These are phyloP conservation scores for Pilasporangium apinafurcum DNA, from an alignment of 352 stramenopile genomes.

Conservation along the genomic window DNA sequence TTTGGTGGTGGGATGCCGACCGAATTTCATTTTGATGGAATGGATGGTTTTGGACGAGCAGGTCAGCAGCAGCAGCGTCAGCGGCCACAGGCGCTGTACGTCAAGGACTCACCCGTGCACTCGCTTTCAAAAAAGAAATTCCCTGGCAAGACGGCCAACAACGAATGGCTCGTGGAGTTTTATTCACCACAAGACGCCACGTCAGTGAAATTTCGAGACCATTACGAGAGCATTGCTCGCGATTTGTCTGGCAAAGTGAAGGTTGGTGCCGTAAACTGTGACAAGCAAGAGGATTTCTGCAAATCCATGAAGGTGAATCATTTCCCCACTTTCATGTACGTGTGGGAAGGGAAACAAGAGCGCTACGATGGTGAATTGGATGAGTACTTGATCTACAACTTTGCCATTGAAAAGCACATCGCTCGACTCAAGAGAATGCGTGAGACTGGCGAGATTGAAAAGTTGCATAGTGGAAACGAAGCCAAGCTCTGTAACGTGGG, in stretches of 20 bases:
- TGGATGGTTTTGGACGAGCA: conserved; percentile 78
- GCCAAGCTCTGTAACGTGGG: conserved; percentile 74
- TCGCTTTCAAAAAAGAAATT: conserved; percentile 72
- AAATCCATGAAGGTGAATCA: conserved; percentile 20
- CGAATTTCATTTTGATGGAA: conserved; percentile 77
- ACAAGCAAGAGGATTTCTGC: conserved; percentile 59
- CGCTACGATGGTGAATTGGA: conserved; percentile 61
- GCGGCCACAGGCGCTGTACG: conserved; percentile 42
- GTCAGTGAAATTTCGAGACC: conserved; percentile 51
- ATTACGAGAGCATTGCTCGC: conserved; percentile 56
- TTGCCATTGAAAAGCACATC: conserved; percentile 79
- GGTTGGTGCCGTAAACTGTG: conserved; percentile 72
- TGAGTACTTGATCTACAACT: conserved; percentile 81
- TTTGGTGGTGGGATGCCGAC: conserved; percentile 31
- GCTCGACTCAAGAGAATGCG: conserved; percentile 59
- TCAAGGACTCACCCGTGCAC: conserved; percentile 51
- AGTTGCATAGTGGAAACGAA: conserved; percentile 65
- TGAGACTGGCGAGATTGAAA: conserved; percentile 57
- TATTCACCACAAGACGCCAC: conserved; percentile 49
- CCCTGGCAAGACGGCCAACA: conserved; percentile 50
- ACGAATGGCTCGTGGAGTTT: conserved; percentile 83
- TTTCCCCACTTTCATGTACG: conserved; percentile 59
- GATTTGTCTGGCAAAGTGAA: conserved; percentile 68
- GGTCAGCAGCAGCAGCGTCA: conserved; percentile 8
- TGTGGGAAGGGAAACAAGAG: conserved; percentile 48